A percentile compares a stretch with the other conserved stretches of the same genome.
Conservation (phyloP, 768 basidiomycete species). For the Scleroderma citrinum region DNA sequence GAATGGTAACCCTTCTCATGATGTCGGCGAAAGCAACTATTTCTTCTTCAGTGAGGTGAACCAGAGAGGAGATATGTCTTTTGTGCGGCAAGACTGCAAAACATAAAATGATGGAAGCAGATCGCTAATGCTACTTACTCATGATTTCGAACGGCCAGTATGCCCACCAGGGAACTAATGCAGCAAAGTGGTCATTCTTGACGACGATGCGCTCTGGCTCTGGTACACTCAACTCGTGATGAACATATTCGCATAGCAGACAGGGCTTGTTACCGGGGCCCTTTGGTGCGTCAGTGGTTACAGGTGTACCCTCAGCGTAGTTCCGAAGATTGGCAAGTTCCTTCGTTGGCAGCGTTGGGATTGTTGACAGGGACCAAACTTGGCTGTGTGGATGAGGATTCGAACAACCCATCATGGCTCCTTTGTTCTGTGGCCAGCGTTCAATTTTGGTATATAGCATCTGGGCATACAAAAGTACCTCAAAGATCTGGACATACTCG, state of each 20-base stretch:
- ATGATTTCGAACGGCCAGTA: constrained; percentile 89
- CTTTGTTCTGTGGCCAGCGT: constrained; percentile 64
- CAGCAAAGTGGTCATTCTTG: constrained; percentile 72
- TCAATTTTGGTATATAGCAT: constrained; percentile 7
- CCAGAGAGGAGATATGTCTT: constrained; percentile 71
- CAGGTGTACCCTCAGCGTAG: constrained; percentile 36
- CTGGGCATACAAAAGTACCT: constrained; percentile 43
- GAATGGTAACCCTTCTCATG: constrained; percentile 56
- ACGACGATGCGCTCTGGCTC: constrained; percentile 57
- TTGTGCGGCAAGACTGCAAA: constrained; percentile 64
- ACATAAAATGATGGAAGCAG: neutral
- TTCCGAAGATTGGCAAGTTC: constrained; percentile 54
- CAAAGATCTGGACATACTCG: constrained; percentile 84
- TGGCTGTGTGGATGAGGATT: constrained; percentile 95
- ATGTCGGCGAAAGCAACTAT: constrained; percentile 58
- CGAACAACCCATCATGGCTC: constrained; percentile 91
- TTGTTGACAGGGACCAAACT: constrained; percentile 70
- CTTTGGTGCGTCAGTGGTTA: constrained; percentile 41
- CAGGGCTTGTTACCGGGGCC: constrained; percentile 57
- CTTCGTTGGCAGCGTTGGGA: constrained; percentile 65
- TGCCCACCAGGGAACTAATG: constrained; percentile 93
- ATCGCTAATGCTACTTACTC: constrained; percentile 33
- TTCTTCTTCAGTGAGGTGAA: constrained; percentile 56
- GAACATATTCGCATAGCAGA: constrained; percentile 75
- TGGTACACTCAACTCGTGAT: constrained; percentile 47